These are phyloP conservation scores for Nemania sp. DNA, from an alignment of 2,329 filamentous ascomycete genomes.

Conservation along the genomic window DNA sequence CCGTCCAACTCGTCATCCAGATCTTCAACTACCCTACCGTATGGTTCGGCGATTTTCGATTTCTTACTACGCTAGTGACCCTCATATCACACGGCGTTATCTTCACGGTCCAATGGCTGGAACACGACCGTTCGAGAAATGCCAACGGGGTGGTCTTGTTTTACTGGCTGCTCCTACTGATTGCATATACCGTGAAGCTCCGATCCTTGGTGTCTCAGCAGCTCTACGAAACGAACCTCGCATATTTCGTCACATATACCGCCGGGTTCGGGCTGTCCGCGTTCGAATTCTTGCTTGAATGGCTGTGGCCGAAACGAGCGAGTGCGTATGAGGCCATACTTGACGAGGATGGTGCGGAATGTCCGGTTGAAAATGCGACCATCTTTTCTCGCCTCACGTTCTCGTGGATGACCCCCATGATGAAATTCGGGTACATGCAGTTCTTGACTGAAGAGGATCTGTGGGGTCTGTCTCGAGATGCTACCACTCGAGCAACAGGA, in stretches of 20 bases:
- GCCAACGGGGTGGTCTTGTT: slow-evolving; percentile 90
- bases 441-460: slow-evolving; percentile 95
- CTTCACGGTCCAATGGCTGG: slow-evolving; percentile 84
- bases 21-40: slow-evolving; percentile 74
- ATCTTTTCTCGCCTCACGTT: slow-evolving; percentile 95
- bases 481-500: slow-evolving; percentile 82
- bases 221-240: slow-evolving; percentile 71
- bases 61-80: slow-evolving; percentile 82
- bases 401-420: slow-evolving; percentile 98
- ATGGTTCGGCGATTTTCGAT: slow-evolving; percentile 85
- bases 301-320: slow-evolving; percentile 83
- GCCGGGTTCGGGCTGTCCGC: slow-evolving; percentile 77
- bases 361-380: slow-evolving; percentile 88
- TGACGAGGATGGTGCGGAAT: slow-evolving; percentile 68
- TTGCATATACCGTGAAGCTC: slow-evolving; percentile 83
- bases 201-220: slow-evolving; percentile 86
- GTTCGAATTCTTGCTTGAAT: slow-evolving; percentile 82
- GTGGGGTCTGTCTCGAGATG: slow-evolving; percentile 86
- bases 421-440: slow-evolving; percentile 92
- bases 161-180: slow-evolving; percentile 90
- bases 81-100: slow-evolving; percentile 79
- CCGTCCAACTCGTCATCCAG: slow-evolving; percentile 80
- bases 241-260: slow-evolving; percentile 83
- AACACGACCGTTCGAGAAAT: slow-evolving; percentile 84
- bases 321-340: slow-evolving; percentile 70